These are phyloP conservation scores for Combretum micranthum DNA, from an alignment of 345 rosid species.

Conservation along the genomic window DNA sequence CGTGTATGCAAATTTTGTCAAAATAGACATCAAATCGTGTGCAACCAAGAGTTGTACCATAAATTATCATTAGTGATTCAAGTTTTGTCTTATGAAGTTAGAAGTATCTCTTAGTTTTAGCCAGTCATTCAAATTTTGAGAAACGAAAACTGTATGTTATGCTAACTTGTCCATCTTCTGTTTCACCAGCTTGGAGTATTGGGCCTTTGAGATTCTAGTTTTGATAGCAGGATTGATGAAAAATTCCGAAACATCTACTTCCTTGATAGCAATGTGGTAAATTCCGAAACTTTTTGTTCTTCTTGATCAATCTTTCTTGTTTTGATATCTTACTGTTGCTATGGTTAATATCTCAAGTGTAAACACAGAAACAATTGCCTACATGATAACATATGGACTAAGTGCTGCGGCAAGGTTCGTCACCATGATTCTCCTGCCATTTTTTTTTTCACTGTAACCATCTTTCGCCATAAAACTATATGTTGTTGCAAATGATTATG, in stretches of 20 bases:
- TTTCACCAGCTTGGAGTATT: conserved; percentile 47
- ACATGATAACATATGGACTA: conserved; percentile 63
- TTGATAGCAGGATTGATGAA: conserved; percentile 69
- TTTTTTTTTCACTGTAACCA: not conserved
- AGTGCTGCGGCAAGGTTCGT: conserved; percentile 80
- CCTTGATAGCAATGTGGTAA: conserved; percentile 71
- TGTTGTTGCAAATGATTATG: not conserved
- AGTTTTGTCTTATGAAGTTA: too few species aligned
- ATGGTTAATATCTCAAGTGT: conserved; percentile 24
- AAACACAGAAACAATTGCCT: conserved; percentile 52
- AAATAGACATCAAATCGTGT: too few species aligned
- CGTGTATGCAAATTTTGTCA: too few species aligned
- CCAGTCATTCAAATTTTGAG: too few species aligned
- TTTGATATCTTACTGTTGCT: too few species aligned
- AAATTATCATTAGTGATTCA: too few species aligned
- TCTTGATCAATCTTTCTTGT: too few species aligned
- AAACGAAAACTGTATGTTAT: too few species aligned
- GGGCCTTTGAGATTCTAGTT: conserved; percentile 84
- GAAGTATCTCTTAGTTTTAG: too few species aligned
- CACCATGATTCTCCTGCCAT: not conserved
- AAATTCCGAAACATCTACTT: conserved; percentile 44
- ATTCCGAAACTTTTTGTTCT: not conserved
- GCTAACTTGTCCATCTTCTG: not conserved
- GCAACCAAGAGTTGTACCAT: too few species aligned
- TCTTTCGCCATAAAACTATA: too few species aligned